phyloP scores from a whole-genome alignment of 2,329 filamentous ascomycete genomes.

The Aspergillus pseudoviridinutans region DNA sequence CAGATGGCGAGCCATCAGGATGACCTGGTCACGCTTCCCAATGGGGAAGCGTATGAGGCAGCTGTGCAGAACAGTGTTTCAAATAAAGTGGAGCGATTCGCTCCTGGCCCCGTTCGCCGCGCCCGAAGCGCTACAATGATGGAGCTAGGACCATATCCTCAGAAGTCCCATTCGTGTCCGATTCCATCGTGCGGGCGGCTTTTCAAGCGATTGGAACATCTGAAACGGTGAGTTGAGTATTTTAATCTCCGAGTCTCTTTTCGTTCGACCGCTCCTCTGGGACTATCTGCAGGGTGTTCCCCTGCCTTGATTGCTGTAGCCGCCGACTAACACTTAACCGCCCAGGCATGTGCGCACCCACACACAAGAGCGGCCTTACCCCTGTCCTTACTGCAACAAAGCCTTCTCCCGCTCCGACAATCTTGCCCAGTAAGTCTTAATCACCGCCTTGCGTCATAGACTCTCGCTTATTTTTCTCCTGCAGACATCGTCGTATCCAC shows the following conservation, averaged over 20 bases:
- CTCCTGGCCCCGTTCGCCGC: conserved; percentile 73
- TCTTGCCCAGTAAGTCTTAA: conserved; percentile 76
- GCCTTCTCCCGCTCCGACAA: conserved; percentile 98
- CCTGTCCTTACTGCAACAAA: conserved; percentile 97
- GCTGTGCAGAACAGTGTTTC: conserved; percentile 54
- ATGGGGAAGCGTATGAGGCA: conserved; percentile 58
- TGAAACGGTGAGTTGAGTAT: conserved; percentile 77
- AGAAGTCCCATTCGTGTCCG: conserved; percentile 98
- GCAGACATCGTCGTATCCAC: conserved; percentile 71
- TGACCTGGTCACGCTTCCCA: conserved; percentile 61
- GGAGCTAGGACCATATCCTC: conserved; percentile 93
- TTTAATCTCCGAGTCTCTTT: conserved; percentile 19
- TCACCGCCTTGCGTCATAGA: not conserved
- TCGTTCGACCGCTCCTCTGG: conserved; percentile 22
- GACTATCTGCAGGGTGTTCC: conserved; percentile 28
- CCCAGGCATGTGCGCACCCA: conserved; percentile 95
- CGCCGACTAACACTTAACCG: conserved; percentile 49
- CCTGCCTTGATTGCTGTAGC: conserved; percentile 44
- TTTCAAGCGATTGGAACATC: conserved; percentile 98
- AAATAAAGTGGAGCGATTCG: conserved; percentile 51
- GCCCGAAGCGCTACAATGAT: conserved; percentile 93
- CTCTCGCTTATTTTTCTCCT: conserved; percentile 33
- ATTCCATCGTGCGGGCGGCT: conserved; percentile 95
- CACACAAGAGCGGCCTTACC: conserved; percentile 97
- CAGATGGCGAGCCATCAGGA: conserved; percentile 63